Evolutionary conservation across 768 basidiomycete species (phyloP).

Genomic region (Mycena indigotica): DNA sequence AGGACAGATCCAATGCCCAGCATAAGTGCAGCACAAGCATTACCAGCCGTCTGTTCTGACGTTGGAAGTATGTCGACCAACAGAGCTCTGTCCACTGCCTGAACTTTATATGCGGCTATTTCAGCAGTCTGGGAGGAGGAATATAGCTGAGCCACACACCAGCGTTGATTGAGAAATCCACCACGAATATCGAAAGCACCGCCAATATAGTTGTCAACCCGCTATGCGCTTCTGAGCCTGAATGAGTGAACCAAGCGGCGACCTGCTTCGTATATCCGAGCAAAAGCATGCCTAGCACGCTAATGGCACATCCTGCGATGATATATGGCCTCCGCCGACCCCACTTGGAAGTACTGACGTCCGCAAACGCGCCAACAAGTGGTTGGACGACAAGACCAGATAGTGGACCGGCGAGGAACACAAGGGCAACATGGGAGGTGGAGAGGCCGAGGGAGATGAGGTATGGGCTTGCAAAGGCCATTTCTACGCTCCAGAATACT

Average conservation of each 20-base stretch:
- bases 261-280: slow-evolving; percentile 81
- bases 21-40: slow-evolving; percentile 97
- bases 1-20: slow-evolving; percentile 81
- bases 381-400: slow-evolving; percentile 92
- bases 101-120: slow-evolving; percentile 51
- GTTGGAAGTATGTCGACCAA: slow-evolving; percentile 85
- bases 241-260: slow-evolving; percentile 48
- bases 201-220: slow-evolving; percentile 75
- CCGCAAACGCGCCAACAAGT: slow-evolving; percentile 73
- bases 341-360: slow-evolving; percentile 78
- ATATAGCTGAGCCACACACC: slow-evolving; percentile 29
- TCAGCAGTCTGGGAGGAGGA: neutral
- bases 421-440: slow-evolving; percentile 86
- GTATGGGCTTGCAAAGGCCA: slow-evolving; percentile 92
- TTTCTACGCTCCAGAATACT: slow-evolving; percentile 94
- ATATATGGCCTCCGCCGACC: slow-evolving; percentile 89
- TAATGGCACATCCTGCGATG: slow-evolving; percentile 64
- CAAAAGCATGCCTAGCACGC: slow-evolving; percentile 74
- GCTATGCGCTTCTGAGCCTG: slow-evolving; percentile 48
- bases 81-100: slow-evolving; percentile 88
- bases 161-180: slow-evolving; percentile 63
- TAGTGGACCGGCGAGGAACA: slow-evolving; percentile 90
- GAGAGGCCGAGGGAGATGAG: slow-evolving; percentile 87
- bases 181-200: slow-evolving; percentile 52
- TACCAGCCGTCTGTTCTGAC: slow-evolving; percentile 75